Evolutionary conservation across 2,329 filamentous ascomycete species (phyloP), one percentile per base, ranked within the genome.

Genomic region (Pseudocercospora fijiensis): DNA sequence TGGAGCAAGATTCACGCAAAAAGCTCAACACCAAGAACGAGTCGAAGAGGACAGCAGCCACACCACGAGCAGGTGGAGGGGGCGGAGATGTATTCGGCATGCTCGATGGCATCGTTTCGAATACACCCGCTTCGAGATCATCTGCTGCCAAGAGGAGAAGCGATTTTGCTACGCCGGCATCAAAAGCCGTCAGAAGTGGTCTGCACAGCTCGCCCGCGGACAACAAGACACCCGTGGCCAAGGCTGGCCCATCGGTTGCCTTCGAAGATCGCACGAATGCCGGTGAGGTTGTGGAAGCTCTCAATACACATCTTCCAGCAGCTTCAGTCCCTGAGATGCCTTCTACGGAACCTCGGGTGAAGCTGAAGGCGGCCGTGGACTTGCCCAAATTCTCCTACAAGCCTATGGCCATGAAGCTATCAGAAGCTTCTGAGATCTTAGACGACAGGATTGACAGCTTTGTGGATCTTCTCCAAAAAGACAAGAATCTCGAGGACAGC

Each of bases 371-470:
- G 2, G 90, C 91, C 64, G 94, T 92, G 1, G 94, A 98, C 75
- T 85, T 92, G 73, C 92, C 93, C 76, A 97, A 96, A 76, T 89
- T 97, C 70, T 87, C 83, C 0, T 99, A 98, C 78, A 95, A 93
- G 74, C 91, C 92, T 1, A 88, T 98, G 83, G 90, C 91, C 1
- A 96, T 98, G 92, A 96, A 96, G 73, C 83, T 95, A 6, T 93
- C 91, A 4, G 93, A 97, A 75, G 88, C 92, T 0, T 96, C 94
- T 4, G 93, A 96, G 76, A 91, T 96, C 51, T 84, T 98, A 7
- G 95, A 99, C 78, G 94, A 98, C 77, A 85, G 92, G 71, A 97
- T 99, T 80, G 92, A 98, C 71, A 92, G 93, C 67, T 96, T 97
- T 72, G 84, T 87, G 64, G 80, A 82, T n/a, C 77, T 92, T 1